These are phyloP conservation scores for Exobasidium cylindrosporum DNA, from an alignment of 1,284 basidiomycete genomes.

Conservation along the genomic window DNA sequence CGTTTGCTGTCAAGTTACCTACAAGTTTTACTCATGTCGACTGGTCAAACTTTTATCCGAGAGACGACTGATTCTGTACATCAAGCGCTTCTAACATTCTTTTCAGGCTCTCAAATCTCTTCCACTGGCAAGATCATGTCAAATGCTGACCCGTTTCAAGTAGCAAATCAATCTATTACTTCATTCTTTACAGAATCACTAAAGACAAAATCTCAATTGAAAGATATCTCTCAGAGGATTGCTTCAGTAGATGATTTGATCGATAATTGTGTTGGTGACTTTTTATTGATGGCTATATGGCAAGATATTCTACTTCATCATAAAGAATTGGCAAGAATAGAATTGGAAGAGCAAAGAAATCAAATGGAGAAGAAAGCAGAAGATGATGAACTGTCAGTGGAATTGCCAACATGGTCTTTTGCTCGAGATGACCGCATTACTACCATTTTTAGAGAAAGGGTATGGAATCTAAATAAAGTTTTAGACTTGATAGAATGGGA, in stretches of 20 bases:
- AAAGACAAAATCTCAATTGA: neutral
- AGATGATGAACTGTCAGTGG: constrained; percentile 23
- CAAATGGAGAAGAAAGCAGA: constrained; percentile 1
- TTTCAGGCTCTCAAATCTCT: constrained; percentile 7
- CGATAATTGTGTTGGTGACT: constrained; percentile 45
- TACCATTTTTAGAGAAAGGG: neutral
- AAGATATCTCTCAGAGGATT: constrained; percentile 14
- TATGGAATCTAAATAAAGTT: neutral
- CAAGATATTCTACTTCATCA: constrained; percentile 22
- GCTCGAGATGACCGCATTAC: constrained; percentile 41
- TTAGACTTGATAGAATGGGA: neutral
- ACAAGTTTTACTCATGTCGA: constrained; percentile 49
- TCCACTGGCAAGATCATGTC: neutral
- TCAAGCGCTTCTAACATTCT: constrained; percentile 21
- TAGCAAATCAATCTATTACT: neutral
- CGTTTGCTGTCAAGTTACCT: constrained; percentile 42
- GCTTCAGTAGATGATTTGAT: constrained; percentile 49
- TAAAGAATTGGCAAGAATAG: constrained; percentile 13
- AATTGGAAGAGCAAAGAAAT: neutral
- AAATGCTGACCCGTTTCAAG: neutral
- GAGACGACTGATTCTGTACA: constrained; percentile 30
- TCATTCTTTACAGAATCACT: neutral
- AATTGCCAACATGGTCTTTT: constrained; percentile 41
- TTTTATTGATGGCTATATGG: constrained; percentile 49
- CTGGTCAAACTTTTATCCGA: constrained; percentile 31